These are phyloP conservation scores for Sanghuangporus baumii DNA, from an alignment of 1,284 basidiomycete species.

Conservation along the genomic window DNA sequence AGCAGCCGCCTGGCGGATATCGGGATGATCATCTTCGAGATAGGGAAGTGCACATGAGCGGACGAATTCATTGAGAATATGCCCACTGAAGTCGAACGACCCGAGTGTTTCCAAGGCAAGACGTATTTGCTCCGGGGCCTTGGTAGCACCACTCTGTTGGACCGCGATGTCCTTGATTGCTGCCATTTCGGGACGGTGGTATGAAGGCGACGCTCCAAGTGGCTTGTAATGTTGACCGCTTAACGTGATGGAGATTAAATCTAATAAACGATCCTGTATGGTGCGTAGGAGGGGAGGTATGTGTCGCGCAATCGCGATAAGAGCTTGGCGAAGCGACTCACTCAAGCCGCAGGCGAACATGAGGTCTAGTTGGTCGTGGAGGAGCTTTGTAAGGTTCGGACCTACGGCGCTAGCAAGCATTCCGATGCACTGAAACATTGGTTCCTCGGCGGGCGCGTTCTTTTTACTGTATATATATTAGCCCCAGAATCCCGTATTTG, in stretches of 20 bases:
- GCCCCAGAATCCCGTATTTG: constrained; percentile 12
- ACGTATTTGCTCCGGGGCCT: constrained; percentile 73
- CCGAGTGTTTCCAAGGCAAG: constrained; percentile 88
- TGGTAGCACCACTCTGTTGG: constrained; percentile 46
- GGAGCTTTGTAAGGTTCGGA: constrained; percentile 89
- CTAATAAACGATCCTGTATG: constrained; percentile 90
- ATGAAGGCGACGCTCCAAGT: constrained; percentile 68
- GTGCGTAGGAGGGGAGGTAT: constrained; percentile 90
- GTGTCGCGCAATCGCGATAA: constrained; percentile 81
- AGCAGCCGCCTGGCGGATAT: constrained; percentile 89
- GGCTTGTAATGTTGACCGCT: constrained; percentile 83
- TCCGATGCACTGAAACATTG: constrained; percentile 96
- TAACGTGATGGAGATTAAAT: constrained; percentile 75
- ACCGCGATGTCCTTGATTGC: constrained; percentile 51
- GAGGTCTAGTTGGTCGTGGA: constrained; percentile 94
- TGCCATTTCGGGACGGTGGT: constrained; percentile 47
- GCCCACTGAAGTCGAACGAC: constrained; percentile 92
- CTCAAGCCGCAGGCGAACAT: constrained; percentile 97
- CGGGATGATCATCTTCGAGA: constrained; percentile 87
- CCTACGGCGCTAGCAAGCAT: constrained; percentile 96
- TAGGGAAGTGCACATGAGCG: constrained; percentile 90
- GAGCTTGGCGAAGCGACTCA: constrained; percentile 82
- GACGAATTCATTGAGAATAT: constrained; percentile 95
- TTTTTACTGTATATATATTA: constrained; percentile 60
- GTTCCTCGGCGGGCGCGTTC: constrained; percentile 89